Conservation (phyloP, 768 basidiomycete genomes). For the Trametes cingulata region DNA sequence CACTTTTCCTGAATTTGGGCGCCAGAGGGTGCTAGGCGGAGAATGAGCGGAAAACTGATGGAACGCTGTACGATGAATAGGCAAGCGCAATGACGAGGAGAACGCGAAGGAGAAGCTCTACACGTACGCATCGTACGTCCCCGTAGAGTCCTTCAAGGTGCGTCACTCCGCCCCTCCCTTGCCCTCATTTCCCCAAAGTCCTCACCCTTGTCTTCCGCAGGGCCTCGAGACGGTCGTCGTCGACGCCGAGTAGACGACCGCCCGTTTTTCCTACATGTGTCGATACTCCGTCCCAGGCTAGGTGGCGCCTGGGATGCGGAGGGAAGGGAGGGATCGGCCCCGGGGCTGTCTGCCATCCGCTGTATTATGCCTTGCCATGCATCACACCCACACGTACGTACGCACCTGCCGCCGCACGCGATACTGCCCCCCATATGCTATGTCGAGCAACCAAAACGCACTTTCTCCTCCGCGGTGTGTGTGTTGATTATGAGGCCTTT, state of each 20-base stretch:
- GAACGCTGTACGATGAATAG: conserved; percentile 38
- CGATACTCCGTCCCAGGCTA: conserved; percentile 8
- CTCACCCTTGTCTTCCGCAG: conserved; percentile 40
- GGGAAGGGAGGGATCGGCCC: conserved; percentile 13
- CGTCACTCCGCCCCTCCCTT: conserved; percentile 27
- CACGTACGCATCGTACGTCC: conserved; percentile 85
- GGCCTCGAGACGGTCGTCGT: conserved; percentile 82
- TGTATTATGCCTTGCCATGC: conserved; percentile 32
- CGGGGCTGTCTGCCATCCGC: conserved; percentile 9
- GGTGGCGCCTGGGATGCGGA: conserved; percentile 20
- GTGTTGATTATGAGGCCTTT: neutral
- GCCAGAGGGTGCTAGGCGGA: neutral
- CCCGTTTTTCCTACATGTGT: conserved; percentile 17
- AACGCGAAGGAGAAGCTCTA: conserved; percentile 97
- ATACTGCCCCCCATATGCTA: conserved; percentile 29
- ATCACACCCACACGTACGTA: conserved; percentile 16
- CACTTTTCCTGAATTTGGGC: neutral
- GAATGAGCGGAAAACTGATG: neutral
- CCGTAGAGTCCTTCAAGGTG: conserved; percentile 84
- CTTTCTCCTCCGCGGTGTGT: neutral
- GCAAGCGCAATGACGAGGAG: conserved; percentile 99
- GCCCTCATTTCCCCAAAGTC: conserved; percentile 11
- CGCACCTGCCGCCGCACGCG: conserved; percentile 19
- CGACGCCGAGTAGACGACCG: conserved; percentile 67
- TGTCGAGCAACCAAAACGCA: conserved; percentile 30